Conservation (phyloP, 176 grass and related monocot genomes). For the Ensete glaucum region DNA sequence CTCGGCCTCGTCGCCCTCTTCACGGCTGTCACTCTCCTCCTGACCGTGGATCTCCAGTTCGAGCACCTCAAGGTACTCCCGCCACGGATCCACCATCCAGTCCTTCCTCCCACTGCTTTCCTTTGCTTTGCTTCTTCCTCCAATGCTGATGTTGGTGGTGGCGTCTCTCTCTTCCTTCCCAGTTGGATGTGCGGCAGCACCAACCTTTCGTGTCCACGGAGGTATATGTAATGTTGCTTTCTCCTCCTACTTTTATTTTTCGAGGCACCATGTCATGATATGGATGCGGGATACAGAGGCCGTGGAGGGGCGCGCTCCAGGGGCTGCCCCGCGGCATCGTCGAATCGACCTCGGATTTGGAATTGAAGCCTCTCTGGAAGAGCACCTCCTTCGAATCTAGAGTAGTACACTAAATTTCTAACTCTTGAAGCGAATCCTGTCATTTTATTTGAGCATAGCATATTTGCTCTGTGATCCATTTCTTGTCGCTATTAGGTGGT, state of each 20-base stretch:
- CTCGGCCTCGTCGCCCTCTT: slow-evolving; percentile 44
- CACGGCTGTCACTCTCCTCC: slow-evolving; percentile 45
- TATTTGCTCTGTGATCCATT: no score
- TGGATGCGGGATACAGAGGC: slow-evolving; percentile 17
- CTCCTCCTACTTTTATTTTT: not conserved
- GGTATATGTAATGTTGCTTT: slow-evolving; percentile 2
- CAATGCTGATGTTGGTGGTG: not conserved
- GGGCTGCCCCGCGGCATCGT: slow-evolving; percentile 77
- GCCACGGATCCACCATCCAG: not conserved
- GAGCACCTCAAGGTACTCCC: slow-evolving; percentile 50
- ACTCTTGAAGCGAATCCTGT: no score
- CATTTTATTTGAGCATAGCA: no score
- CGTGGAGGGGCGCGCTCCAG: slow-evolving; percentile 32
- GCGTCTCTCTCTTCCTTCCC: slow-evolving; percentile 7
- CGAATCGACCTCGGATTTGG: slow-evolving; percentile 66
- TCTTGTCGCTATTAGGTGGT: no score
- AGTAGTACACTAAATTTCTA: not conserved
- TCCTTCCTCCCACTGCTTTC: not conserved
- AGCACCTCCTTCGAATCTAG: slow-evolving; percentile 16
- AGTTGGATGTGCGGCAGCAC: slow-evolving; percentile 46
- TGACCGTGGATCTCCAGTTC: slow-evolving; percentile 60
- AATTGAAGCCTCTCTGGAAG: slow-evolving; percentile 56
- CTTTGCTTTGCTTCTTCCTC: not conserved
- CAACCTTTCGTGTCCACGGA: slow-evolving; percentile 12
- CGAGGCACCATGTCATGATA: not conserved